Evolutionary conservation across 2,329 filamentous ascomycete genomes (phyloP), one percentile per base, ranked within the genome.

Genomic region (Hypoxylon sp.): DNA sequence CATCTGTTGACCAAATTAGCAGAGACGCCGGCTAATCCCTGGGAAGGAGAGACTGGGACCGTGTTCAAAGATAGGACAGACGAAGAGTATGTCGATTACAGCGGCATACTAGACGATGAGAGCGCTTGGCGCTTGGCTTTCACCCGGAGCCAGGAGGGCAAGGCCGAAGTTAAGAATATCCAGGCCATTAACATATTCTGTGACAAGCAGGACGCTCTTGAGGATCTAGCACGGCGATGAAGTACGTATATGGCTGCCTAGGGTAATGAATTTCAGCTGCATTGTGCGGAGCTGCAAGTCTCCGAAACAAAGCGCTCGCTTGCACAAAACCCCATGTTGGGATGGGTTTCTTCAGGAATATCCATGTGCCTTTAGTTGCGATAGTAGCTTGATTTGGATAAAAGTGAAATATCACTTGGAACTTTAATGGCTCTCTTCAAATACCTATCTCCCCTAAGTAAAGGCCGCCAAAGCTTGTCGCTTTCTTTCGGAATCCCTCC

Each of bases 181-280:
- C 79, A 86, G 77, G 87, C 87, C 7, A 84, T 89, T 53, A 87
- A 87, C 70, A 88, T 87, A 59, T 89, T 89, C 75, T 83, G 80
- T 53, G 84, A 87, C 58, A 85, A 86, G 76, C 87, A 89, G 74
- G 80, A 85, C 8, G 82, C 81, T 62, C 70, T 89, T 48, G 86
- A 88, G 71, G 78, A 74, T 13, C 53, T 79, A 47, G 74, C 71
- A 35, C 54, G 42, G n/a, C 61, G 42, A 59, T 57, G 51, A 55
- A 47, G 11, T 13, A 19, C 44, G 27, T 32, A 42, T 3, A 32
- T 8, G 31, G 17, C 37, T n/a, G 17, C n/a, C 37, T 17, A 15
- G n/a, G 6, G 19, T 50, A 17, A 47, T 11, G 3, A 27, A 7
- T 24, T 47, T 11, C 13, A 47, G 44, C 47, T 27, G 24, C n/a